Conservation (phyloP, 495 filamentous ascomycete genomes). For the Filosporella fistucella region DNA sequence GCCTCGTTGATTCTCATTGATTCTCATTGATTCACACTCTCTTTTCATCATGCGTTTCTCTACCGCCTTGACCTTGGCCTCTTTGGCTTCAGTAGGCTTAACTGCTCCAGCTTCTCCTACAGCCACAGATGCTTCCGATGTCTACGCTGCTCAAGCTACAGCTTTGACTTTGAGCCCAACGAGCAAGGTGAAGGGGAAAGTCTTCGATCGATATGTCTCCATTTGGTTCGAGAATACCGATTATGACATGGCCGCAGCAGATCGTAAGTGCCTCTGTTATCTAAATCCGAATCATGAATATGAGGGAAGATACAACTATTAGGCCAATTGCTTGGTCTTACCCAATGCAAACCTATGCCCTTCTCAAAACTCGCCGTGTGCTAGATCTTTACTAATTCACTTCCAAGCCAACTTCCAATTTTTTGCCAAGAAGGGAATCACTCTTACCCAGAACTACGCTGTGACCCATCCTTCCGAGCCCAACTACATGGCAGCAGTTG, state of each 20-base stretch:
- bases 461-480: constrained; percentile 66
- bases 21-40: background rate
- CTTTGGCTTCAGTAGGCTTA: constrained; percentile 9
- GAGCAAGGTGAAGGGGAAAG: constrained; percentile 57
- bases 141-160: constrained; percentile 29
- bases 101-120: constrained; percentile 19
- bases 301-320: too few species aligned
- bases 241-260: constrained; percentile 33
- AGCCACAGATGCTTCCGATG: constrained; percentile 18
- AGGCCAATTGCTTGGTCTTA: too few species aligned
- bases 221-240: constrained; percentile 78
- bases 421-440: constrained; percentile 60
- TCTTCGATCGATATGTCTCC: constrained; percentile 62
- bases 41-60: constrained; percentile 20
- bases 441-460: constrained; percentile 55
- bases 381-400: background rate
- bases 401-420: constrained; percentile 42
- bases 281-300: too few species aligned
- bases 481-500: constrained; percentile 64
- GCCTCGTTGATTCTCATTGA: constrained; percentile 1
- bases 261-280: constrained; percentile 31
- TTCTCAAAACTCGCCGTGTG: too few species aligned
- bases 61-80: constrained; percentile 3
- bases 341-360: too few species aligned
- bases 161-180: constrained; percentile 43